Base-by-base conservation (phyloP, 1,284 basidiomycete species). In the Heterobasidion parviporum region DNA sequence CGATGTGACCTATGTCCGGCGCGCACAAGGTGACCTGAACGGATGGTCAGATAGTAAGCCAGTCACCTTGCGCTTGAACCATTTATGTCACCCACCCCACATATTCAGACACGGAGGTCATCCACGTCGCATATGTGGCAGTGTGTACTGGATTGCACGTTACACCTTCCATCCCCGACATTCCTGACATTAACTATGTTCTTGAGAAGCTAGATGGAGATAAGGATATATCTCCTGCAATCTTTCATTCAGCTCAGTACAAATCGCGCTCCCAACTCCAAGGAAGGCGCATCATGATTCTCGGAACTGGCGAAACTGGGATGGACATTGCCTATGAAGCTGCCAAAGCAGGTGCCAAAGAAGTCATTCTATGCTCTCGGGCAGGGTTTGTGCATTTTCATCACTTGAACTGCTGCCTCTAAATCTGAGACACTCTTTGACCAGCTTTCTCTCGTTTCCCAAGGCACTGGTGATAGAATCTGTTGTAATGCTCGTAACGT, bases 271-370 rank as follows among this genome's bases (percentile, higher is more conserved):
- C 66, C 0, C 76, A 82, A 62, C 68, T 83, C 6, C 53, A 59
- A n/a, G 75, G 72, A 18, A 73, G 74, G 59, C 69, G 72, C 14
- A 74, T 85, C 18, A 71, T 83, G 67, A 74, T 85, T n/a, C 69
- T 84, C 26, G 82, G 82, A 0, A 77, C 75, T 3, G 84, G 84
- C 0, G 84, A 87, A 66, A 87, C 84, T 5, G 82, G 82, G 2
- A 83, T 85, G 81, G 83, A 87, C 63, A 69, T 87, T 43, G 80
- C 77, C 41, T 76, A 76, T 57, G 74, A 75, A 60, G 67, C 73
- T 20, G 77, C 80, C 33, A 79, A 83, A 61, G 76, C 77, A 2
- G 73, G 74, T 7, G 80, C 82, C 3, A 72, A 74, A 56, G 75
- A 82, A 62, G 80, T 81, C 1, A 74, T 79, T 36, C 68, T 87